Conservation (phyloP, 305 asterid species). For the Fraxinus greggii region DNA sequence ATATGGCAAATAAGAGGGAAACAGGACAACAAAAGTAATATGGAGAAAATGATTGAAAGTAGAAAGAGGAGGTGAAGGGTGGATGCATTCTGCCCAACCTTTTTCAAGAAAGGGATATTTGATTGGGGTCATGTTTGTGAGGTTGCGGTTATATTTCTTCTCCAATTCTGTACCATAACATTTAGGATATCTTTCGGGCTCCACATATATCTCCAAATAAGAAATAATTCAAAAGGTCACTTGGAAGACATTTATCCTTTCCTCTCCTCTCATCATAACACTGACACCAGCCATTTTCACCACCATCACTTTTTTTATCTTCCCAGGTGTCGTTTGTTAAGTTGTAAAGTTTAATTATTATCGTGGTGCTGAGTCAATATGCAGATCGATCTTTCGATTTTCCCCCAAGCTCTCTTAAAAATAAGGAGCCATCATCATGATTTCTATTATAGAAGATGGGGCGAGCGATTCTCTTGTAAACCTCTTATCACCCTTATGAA, state of each 20-base stretch:
- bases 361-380: not conserved
- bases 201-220: conserved; percentile 2
- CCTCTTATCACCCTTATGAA: not conserved
- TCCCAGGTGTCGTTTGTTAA: not conserved
- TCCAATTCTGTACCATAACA: conserved; percentile 19
- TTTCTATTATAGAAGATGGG: not conserved
- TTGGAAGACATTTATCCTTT: not conserved
- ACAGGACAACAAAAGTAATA: conserved; percentile 3
- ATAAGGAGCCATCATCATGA: not conserved
- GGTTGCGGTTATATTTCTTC: conserved; percentile 26
- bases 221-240: not conserved
- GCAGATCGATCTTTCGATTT: not conserved
- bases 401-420: not conserved
- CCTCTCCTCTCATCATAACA: not conserved
- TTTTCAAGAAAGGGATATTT: conserved; percentile 45
- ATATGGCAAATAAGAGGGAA: not conserved
- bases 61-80: conserved; percentile 29
- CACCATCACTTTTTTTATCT: not conserved
- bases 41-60: not conserved
- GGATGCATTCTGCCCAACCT: conserved; percentile 32
- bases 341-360: not conserved
- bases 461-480: not conserved
- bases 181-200: conserved; percentile 17
- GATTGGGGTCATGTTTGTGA: conserved; percentile 28
- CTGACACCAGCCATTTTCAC: not conserved